A percentile compares a stretch with the other conserved stretches of the same genome.
phyloP scores from a whole-genome alignment of 2,329 filamentous ascomycete species.

The Penicillium paneum region DNA sequence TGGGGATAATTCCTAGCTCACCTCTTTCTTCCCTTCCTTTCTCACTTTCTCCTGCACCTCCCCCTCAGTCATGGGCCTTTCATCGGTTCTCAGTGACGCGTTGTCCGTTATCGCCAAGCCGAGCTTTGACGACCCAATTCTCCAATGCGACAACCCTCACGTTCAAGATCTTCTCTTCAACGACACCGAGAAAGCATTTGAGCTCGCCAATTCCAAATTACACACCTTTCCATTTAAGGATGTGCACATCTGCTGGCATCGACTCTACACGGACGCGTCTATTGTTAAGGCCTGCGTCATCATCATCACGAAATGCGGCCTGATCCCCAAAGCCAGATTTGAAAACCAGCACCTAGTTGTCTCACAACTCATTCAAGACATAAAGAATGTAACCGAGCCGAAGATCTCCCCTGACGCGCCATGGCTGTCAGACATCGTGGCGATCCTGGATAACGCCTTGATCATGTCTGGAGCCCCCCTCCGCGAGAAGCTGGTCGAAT shows the following conservation, averaged over 20 bases:
- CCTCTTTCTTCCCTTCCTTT: not conserved
- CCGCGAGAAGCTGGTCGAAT: conserved; percentile 48
- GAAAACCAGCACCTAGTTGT: conserved; percentile 5
- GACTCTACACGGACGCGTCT: conserved; percentile 57
- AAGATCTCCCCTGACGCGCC: conserved; percentile 25
- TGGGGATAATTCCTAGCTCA: not conserved
- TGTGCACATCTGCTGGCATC: conserved; percentile 55
- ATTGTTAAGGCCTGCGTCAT: conserved; percentile 45
- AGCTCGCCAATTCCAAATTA: conserved; percentile 52
- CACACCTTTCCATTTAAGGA: conserved; percentile 57
- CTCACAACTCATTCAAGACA: conserved; percentile 13
- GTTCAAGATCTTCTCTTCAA: conserved; percentile 25
- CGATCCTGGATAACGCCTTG: conserved; percentile 69
- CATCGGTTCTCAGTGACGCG: conserved; percentile 20
- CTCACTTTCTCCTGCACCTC: not conserved
- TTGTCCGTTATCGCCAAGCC: conserved; percentile 31
- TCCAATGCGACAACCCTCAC: conserved; percentile 31
- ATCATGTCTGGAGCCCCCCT: conserved; percentile 68
- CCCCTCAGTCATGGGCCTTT: conserved; percentile 21
- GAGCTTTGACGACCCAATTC: conserved; percentile 35
- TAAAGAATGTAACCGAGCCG: conserved; percentile 11
- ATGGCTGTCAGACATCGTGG: conserved; percentile 60
- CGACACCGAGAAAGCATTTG: conserved; percentile 43
- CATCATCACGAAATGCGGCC: conserved; percentile 27
- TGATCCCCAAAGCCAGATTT: conserved; percentile 6